phyloP scores from a whole-genome alignment of 352 stramenopile genomes.

The Phytophthora pinifolia region DNA sequence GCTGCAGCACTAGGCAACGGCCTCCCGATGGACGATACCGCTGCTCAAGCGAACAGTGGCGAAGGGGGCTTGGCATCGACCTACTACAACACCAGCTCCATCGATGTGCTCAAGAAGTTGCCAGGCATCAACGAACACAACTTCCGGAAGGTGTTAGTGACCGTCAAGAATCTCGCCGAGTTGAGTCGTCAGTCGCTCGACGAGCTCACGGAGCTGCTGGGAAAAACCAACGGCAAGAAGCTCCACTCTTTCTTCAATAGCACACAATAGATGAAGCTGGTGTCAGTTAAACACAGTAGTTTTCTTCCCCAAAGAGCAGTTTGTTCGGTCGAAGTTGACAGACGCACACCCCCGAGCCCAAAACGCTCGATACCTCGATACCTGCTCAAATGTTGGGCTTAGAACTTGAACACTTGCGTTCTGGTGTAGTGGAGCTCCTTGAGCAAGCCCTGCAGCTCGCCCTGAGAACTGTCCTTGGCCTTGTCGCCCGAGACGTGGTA shows the following conservation, averaged over 20 bases:
- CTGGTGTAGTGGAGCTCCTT: constrained; percentile 83
- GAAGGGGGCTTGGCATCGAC: constrained; percentile 41
- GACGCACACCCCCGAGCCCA: constrained; percentile 20
- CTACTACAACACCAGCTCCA: constrained; percentile 89
- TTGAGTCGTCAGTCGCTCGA: constrained; percentile 67
- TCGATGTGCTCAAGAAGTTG: constrained; percentile 95
- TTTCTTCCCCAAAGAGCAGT: too few species aligned
- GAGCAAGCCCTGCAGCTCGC: constrained; percentile 80
- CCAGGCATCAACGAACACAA: constrained; percentile 96
- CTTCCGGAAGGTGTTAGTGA: constrained; percentile 73
- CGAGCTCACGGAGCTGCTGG: constrained; percentile 68
- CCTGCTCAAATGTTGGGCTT: constrained; percentile 17
- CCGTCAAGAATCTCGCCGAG: constrained; percentile 73
- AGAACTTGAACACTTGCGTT: constrained; percentile 87
- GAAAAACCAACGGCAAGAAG: constrained; percentile 72
- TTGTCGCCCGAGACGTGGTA: constrained; percentile 88
- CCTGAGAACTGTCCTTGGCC: constrained; percentile 83
- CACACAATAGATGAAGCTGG: constrained; percentile 34
- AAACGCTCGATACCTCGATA: constrained; percentile 14
- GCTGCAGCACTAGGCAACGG: constrained; percentile 69
- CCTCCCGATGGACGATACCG: constrained; percentile 22
- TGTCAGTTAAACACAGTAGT: too few species aligned
- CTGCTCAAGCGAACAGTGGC: constrained; percentile 17
- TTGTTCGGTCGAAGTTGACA: constrained; percentile 15
- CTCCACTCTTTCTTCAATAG: constrained; percentile 84